phyloP scores from a whole-genome alignment of 164 flowering plant genomes.

The Nymphaea colorata region DNA sequence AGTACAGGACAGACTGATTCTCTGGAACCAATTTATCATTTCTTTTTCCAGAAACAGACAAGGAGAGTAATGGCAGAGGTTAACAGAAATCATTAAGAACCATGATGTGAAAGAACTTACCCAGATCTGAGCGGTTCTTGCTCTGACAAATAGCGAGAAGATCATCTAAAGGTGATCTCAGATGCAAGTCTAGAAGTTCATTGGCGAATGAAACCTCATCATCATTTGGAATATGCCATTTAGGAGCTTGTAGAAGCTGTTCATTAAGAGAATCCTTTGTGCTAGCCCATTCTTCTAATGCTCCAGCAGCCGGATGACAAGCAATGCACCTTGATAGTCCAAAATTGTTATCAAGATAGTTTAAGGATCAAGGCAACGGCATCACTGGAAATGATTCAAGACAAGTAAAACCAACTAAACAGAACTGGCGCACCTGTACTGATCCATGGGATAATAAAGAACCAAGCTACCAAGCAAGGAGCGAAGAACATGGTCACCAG shows the following conservation, averaged over 20 bases:
- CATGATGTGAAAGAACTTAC: slow-evolving; percentile 17
- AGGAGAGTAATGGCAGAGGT: too few species aligned
- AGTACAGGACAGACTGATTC: too few species aligned
- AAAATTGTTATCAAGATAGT: not conserved
- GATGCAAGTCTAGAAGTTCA: slow-evolving; percentile 74
- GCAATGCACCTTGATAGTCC: slow-evolving; percentile 41
- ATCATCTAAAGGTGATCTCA: slow-evolving; percentile 78
- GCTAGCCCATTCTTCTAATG: slow-evolving; percentile 84
- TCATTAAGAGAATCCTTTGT: slow-evolving; percentile 46
- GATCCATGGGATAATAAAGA: slow-evolving; percentile 84
- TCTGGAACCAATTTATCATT: too few species aligned
- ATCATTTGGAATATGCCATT: slow-evolving; percentile 79
- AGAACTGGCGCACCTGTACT: slow-evolving; percentile 49
- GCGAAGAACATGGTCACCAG: slow-evolving; percentile 86
- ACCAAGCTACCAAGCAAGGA: slow-evolving; percentile 86
- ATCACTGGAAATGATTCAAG: too few species aligned
- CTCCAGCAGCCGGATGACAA: slow-evolving; percentile 46
- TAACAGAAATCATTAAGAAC: too few species aligned
- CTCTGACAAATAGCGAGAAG: slow-evolving; percentile 61
- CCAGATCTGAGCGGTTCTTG: slow-evolving; percentile 68
- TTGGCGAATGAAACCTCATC: slow-evolving; percentile 75
- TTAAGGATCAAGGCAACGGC: too few species aligned
- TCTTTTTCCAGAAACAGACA: too few species aligned
- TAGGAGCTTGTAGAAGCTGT: slow-evolving; percentile 28
- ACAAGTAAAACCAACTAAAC: not conserved